These are phyloP conservation scores for Agarophyton chilense DNA, from an alignment of 23 red algal species.

Conservation along the genomic window DNA sequence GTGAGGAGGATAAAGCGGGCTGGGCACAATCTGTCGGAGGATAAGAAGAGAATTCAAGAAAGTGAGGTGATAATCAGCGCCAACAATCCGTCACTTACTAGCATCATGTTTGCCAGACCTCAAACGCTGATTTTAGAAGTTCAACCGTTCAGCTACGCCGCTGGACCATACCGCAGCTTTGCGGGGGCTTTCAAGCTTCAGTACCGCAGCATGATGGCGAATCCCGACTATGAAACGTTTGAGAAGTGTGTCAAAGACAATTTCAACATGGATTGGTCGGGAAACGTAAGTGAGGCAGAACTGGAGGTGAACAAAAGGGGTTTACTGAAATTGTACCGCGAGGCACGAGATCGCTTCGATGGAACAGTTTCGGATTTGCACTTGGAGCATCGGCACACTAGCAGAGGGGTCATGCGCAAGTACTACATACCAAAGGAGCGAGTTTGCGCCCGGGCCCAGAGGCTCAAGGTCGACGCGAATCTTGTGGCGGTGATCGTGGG, in stretches of 20 bases:
- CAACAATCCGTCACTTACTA: constrained; percentile 68
- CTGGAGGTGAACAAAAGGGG: constrained; percentile 34
- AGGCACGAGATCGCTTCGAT: constrained; percentile 30
- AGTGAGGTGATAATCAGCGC: constrained; percentile 61
- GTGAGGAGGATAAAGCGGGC: background rate
- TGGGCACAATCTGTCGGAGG: background rate
- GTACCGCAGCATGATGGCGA: constrained; percentile 62
- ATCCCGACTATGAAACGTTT: constrained; percentile 59
- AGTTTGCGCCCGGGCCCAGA: constrained; percentile 46
- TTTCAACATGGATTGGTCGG: constrained; percentile 37
- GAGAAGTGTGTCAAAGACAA: constrained; percentile 47
- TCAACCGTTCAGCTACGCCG: constrained; percentile 70
- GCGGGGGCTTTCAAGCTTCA: constrained; percentile 45
- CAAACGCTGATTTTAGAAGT: constrained; percentile 59
- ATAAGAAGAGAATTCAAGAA: constrained; percentile 61
- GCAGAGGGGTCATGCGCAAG: constrained; percentile 1
- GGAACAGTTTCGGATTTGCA: constrained; percentile 21
- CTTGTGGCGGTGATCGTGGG: constrained; percentile 33
- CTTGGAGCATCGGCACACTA: background rate
- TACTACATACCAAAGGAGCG: constrained; percentile 47
- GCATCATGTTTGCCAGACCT: constrained; percentile 65
- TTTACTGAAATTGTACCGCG: constrained; percentile 45
- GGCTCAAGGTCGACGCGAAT: constrained; percentile 32
- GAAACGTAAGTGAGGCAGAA: constrained; percentile 4
- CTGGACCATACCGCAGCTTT: constrained; percentile 75